Base-by-base conservation (phyloP, 2,329 filamentous ascomycete species). In the Pyrenophora graminea region DNA sequence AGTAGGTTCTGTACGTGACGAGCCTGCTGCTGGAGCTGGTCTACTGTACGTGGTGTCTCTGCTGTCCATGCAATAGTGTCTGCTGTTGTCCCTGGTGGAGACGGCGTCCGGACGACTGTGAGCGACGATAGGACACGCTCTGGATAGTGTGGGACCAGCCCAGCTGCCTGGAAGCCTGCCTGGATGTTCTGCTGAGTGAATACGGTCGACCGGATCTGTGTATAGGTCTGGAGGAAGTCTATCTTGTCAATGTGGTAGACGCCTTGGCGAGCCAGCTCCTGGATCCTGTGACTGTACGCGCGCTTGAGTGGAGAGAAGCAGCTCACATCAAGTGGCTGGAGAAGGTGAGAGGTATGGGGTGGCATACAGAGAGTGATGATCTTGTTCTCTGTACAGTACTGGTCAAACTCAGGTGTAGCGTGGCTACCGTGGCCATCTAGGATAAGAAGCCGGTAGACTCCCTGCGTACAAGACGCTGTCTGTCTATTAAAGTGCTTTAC, bases 361-460 rank as follows among this genome's bases (percentile, higher is more conserved):
- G 34, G 34, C 34, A 37, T 18, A 45, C 15, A 41, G 46, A 12
- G 41, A 34, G 38, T 37, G 23, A 45, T 54, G 9, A 49, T 27
- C 33, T 25, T 39, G 31, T 41, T 8, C n/a, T 42, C 45, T 17
- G 19, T 15, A 32, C 45, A 42, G 31, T 32, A 27, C 13, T 39
- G 5, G 10, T 36, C 4, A 13, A 44, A 27, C 12, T 33, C 6
- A 18, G 45, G 36, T 12, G 41, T 42, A 18, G 49, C 27, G 41
- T 53, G 38, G 45, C 45, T 53, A 36, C 41, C 30, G 43, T 58
- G 25, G 42, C 58, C 30, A 30, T 58, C 39, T 21, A 61, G 40
- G 21, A 58, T 43, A 18, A 58, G 48, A 15, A 61, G 38, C 10
- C 18, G 27, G 25, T 56, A 34, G 21, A 18, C 23, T 15, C 47